phyloP scores from a whole-genome alignment of 148 eudicot genomes.

The Rhododendron henanense region DNA sequence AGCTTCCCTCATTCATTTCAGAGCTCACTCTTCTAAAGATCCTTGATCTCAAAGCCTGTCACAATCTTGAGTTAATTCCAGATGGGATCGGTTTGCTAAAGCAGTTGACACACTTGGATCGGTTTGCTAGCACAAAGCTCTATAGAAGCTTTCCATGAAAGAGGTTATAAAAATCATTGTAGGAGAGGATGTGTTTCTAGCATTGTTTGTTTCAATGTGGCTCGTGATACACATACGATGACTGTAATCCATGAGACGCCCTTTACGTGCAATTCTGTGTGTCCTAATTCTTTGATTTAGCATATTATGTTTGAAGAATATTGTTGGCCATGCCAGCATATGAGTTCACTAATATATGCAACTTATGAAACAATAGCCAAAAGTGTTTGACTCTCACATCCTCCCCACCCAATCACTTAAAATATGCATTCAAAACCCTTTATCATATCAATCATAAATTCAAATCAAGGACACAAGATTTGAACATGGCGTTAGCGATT shows the following conservation, averaged over 20 bases:
- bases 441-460: too few relatives aligned
- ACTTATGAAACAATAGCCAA: too few relatives aligned
- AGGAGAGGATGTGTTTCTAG: not conserved
- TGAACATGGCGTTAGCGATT: too few relatives aligned
- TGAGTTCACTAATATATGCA: too few relatives aligned
- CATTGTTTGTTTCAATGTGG: not conserved
- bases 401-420: too few relatives aligned
- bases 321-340: not conserved
- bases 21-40: slow-evolving; percentile 25
- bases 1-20: slow-evolving; percentile 30
- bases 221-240: not conserved
- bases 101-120: slow-evolving; percentile 39
- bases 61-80: slow-evolving; percentile 40
- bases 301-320: not conserved
- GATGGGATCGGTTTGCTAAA: slow-evolving; percentile 30
- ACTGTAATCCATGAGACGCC: not conserved
- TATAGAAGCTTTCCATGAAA: too few relatives aligned
- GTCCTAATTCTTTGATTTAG: not conserved
- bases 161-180: not conserved
- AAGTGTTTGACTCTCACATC: too few relatives aligned
- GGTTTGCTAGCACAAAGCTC: too few relatives aligned
- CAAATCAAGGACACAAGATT: too few relatives aligned
- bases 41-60: slow-evolving; percentile 47
- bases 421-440: too few relatives aligned
- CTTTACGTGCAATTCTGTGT: not conserved